Evolutionary conservation across 2,329 filamentous ascomycete species (phyloP), one percentile per base, ranked within the genome.

Genomic region (Chalara sp.): DNA sequence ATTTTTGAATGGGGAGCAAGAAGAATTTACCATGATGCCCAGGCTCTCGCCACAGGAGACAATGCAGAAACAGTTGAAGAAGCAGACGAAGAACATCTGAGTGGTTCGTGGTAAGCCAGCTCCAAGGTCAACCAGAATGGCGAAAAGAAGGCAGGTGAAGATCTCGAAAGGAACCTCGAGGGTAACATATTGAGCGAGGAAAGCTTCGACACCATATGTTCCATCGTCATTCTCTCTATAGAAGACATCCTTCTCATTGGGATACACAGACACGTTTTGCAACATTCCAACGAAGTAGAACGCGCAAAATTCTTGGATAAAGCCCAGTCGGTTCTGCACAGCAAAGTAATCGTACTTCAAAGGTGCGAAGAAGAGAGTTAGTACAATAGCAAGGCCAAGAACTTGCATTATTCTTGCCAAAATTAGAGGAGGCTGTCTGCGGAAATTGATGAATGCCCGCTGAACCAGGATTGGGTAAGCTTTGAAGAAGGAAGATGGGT

Each of bases 251-350:
- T 84, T 76, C 62, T 89, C 86, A 40, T 71, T 71, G 0, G 86
- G 86, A 61, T 89, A 89, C 6, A 87, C 75, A 3, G 85, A 84
- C 4, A 89, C 83, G 60, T 89, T 89, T 65, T 90, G 85, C 10
- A 90, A 74, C 85, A 90, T 89, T 31, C 86, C 86, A 2, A 87
- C 79, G 58, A 87, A 87, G 66, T 87, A 86, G 35, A 87, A 79
- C 0, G 85, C 82, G 1, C 81, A 79, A 32, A 89, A 75, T 62
- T 90, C 80, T 56, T 89, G 83, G 1, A 89, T 71, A 57, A 89
- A 86, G 0, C 87, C 87, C 58, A 90, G 76, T 1, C 86, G 78
- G 47, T 83, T 87, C 64, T 90, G 87, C 0, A 91, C 76, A 1
- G 80, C 80, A 48, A 75, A 79, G 68, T 86, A 89, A 64, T 89